Evolutionary conservation across 225 moss, liverwort and hornwort genomes (phyloP).

Genomic region (Rhytidiadelphus loreus): DNA sequence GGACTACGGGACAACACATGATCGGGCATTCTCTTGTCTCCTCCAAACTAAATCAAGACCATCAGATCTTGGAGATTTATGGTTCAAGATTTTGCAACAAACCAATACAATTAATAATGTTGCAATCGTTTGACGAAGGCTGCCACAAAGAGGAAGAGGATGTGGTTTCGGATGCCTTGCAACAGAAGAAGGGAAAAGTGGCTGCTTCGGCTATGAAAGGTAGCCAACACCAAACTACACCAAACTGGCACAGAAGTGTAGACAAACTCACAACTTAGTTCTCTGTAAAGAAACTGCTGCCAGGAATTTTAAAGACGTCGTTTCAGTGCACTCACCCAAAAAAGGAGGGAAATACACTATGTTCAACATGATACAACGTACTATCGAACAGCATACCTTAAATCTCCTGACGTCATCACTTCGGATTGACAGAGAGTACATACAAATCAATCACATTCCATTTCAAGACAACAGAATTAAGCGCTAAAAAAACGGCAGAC

Average conservation of each 20-base stretch:
- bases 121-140: neutral
- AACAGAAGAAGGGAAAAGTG: neutral
- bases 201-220: neutral
- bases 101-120: neutral
- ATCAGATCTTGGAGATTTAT: neutral
- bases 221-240: neutral
- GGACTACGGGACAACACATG: neutral
- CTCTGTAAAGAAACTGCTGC: neutral
- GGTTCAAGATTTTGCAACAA: neutral
- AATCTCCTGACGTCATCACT: too few species aligned
- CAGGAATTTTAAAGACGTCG: neutral
- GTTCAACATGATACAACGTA: neutral
- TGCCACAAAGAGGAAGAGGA: neutral
- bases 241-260: neutral
- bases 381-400: neutral
- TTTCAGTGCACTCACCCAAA: constrained; percentile 19
- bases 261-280: neutral
- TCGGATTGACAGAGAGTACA: too few species aligned
- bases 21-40: neutral
- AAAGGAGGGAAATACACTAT: constrained; percentile 18
- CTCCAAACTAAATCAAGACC: neutral
- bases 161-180: neutral
- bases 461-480: too few species aligned
- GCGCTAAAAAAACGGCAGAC: too few species aligned
- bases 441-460: too few species aligned